Evolutionary conservation across 2,329 filamentous ascomycete genomes (phyloP), one percentile per base, ranked within the genome.

Genomic region (Orbilia ellipsospora): DNA sequence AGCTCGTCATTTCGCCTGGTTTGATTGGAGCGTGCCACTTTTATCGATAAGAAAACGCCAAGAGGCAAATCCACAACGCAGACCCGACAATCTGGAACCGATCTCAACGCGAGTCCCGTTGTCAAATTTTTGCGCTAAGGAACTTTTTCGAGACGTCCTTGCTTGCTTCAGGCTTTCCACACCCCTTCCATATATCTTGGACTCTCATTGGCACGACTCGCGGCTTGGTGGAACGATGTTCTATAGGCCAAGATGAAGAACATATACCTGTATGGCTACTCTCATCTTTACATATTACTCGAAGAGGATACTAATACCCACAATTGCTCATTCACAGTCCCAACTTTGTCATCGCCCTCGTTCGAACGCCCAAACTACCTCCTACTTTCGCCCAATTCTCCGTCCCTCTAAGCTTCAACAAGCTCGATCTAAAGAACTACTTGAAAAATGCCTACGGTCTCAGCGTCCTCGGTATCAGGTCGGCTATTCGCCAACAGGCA

Each of bases 351-450:
- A 85, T 98, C 81, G 90, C 90, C 75, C 88, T 98, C 80, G 85
- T 96, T 80, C 90, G 90, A 79, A 90, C 89, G 72, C 88, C 89
- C 31, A 86, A 88, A 78, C 87, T 92, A 64, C 90, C 92, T 6
- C 89, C 94, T 18, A 90, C 89, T 82, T 93, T 92, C 82, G 95
- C 94, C 77, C 90, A 90, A 80, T 99, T 99, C 88, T 87, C 90
- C 80, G 94, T 97, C 36, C 95, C 95, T 10, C 87, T 98, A 79
- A 89, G 88, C 80, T 93, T 97, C 86, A 96, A 93, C 86, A 99
- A 99, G 85, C 90, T 98, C 83, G 95, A 99, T 82, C 85, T 99
- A 50, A 92, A 93, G 83, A 94, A 97, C 85, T 99, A 98, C 85
- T 90, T 99, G 77, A 92, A 88, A 85, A 90, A 96, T 82, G 88